A percentile compares a stretch with the other conserved stretches of the same genome.
Evolutionary conservation across 768 basidiomycete species (phyloP).

Genomic region (Lactarius tabidus): DNA sequence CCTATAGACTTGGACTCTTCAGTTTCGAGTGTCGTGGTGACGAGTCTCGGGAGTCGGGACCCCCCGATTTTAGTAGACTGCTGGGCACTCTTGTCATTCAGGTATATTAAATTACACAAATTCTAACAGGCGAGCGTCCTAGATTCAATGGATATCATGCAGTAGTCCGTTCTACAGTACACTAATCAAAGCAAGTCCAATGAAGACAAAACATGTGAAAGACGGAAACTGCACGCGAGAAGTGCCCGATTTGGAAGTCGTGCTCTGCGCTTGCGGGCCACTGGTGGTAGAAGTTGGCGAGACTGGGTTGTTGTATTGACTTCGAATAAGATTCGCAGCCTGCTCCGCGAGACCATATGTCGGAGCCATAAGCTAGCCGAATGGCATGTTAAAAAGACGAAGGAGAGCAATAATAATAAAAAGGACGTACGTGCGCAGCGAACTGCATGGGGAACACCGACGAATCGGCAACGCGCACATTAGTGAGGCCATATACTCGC

Average conservation of each 20-base stretch:
- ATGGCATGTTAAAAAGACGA: neutral
- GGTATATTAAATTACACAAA: too few relatives aligned
- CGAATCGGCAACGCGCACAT: constrained; percentile 56
- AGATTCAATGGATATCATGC: too few relatives aligned
- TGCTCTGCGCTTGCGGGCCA: neutral
- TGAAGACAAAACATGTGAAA: too few relatives aligned
- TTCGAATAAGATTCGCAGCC: constrained; percentile 38
- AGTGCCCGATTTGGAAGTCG: neutral
- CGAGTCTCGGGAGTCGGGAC: too few relatives aligned
- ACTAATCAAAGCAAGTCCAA: too few relatives aligned
- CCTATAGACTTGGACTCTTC: too few relatives aligned
- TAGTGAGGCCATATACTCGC: constrained; percentile 52
- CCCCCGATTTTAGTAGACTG: too few relatives aligned
- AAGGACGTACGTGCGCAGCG: constrained; percentile 41
- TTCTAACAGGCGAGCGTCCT: too few relatives aligned
- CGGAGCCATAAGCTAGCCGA: constrained; percentile 14
- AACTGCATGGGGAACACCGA: constrained; percentile 54
- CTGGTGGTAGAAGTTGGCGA: constrained; percentile 18
- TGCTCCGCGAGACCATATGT: constrained; percentile 32
- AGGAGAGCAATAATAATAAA: neutral
- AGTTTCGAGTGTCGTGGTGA: too few relatives aligned
- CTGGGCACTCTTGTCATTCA: too few relatives aligned
- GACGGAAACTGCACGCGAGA: too few relatives aligned
- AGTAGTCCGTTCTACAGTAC: too few relatives aligned
- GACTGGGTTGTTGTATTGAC: constrained; percentile 32